Evolutionary conservation across 176 grass and related monocot species (phyloP).

Genomic region (Alloteropsis semialata): DNA sequence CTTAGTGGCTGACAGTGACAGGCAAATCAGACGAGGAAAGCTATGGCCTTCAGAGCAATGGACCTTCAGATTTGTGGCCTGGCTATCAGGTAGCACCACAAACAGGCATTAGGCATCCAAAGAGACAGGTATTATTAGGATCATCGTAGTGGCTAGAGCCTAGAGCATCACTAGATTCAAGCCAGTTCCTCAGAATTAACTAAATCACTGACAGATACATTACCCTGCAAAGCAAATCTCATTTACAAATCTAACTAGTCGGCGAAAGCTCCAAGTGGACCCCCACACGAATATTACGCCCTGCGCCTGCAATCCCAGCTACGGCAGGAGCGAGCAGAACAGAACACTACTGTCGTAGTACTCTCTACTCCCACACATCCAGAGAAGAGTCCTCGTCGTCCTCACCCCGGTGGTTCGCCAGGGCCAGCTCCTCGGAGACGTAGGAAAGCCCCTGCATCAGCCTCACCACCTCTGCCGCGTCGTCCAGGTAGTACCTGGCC

Average conservation of each 20-base stretch:
- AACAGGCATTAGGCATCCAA: too few species aligned
- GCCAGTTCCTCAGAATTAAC: neutral
- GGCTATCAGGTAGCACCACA: neutral
- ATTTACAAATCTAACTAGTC: constrained; percentile 30
- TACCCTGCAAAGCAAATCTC: constrained; percentile 24
- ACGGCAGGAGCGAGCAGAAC: neutral
- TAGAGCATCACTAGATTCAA: constrained; percentile 7
- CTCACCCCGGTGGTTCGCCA: neutral
- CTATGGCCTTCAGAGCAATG: neutral
- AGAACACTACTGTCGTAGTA: neutral
- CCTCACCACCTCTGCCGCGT: constrained; percentile 77
- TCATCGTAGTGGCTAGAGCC: neutral
- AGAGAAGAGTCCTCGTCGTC: neutral
- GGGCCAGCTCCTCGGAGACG: constrained; percentile 65
- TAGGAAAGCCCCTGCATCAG: constrained; percentile 80
- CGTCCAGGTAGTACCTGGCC: constrained; percentile 89
- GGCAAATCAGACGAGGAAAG: neutral
- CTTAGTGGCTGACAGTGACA: neutral
- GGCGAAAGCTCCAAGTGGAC: constrained; percentile 1
- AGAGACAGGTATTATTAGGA: neutral
- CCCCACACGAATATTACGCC: neutral
- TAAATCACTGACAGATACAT: constrained; percentile 12
- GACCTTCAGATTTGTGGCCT: neutral
- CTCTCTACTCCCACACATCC: constrained; percentile 12
- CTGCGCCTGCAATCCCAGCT: neutral